phyloP scores from a whole-genome alignment of 148 eudicot genomes.

The Salicornia ramosissima region DNA sequence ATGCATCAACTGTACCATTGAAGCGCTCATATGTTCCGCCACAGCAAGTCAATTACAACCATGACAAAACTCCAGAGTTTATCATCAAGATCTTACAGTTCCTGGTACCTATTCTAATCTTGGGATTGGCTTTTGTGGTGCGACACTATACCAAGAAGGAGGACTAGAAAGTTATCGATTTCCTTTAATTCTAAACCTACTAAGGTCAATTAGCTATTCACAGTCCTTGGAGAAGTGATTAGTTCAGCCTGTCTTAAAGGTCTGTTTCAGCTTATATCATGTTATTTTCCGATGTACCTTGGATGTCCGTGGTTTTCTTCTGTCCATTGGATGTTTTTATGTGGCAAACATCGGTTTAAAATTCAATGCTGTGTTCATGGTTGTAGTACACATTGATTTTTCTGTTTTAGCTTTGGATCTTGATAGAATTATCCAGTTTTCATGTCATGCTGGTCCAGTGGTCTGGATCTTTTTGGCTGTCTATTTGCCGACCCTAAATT shows the following conservation, averaged over 20 bases:
- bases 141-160: conserved; percentile 72
- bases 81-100: conserved; percentile 69
- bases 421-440: not conserved
- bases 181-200: conserved; percentile 3
- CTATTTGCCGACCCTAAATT: not conserved
- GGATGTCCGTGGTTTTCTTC: not conserved
- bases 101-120: conserved; percentile 61
- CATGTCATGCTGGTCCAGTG: too few relatives aligned
- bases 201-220: conserved; percentile 11
- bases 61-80: conserved; percentile 49
- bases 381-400: not conserved
- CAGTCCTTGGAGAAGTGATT: conserved; percentile 6
- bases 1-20: conserved; percentile 47
- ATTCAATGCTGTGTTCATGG: not conserved
- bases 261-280: conserved; percentile 1
- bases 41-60: conserved; percentile 49
- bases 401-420: not conserved
- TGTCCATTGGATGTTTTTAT: not conserved
- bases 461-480: not conserved
- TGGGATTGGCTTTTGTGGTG: conserved; percentile 67
- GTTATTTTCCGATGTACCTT: conserved; percentile 1
- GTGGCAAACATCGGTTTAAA: conserved; percentile 7
- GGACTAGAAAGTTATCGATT: conserved; percentile 32
- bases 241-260: conserved; percentile 1
- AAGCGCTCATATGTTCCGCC: conserved; percentile 50